Evolutionary conservation across 208 protist species (phyloP).

Genomic region (Tetramitus jugosus): DNA sequence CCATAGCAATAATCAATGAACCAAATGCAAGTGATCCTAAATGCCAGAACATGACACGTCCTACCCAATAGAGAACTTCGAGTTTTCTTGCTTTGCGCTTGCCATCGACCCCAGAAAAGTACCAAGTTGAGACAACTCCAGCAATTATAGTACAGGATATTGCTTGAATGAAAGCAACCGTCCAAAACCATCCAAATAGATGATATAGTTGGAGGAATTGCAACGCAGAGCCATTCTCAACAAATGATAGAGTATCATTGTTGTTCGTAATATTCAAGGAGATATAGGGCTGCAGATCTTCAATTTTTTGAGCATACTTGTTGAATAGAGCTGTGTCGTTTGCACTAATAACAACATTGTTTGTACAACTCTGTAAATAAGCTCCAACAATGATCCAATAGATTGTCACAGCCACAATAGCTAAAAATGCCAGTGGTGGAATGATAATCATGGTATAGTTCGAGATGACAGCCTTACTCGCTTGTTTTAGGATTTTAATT

Average conservation of each 20-base stretch:
- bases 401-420: constrained; percentile 33
- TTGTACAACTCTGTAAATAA: constrained; percentile 32
- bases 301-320: too few species aligned
- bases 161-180: constrained; percentile 47
- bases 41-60: constrained; percentile 56
- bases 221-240: constrained; percentile 16
- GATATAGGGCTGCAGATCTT: too few species aligned
- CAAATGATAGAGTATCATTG: neutral
- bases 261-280: neutral
- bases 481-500: constrained; percentile 53
- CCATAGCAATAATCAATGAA: constrained; percentile 63
- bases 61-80: constrained; percentile 32
- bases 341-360: too few species aligned
- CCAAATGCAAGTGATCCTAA: constrained; percentile 66
- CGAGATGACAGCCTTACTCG: constrained; percentile 38
- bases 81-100: constrained; percentile 38
- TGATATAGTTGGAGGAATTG: constrained; percentile 47
- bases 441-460: constrained; percentile 50
- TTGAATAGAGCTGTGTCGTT: too few species aligned
- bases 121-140: constrained; percentile 59
- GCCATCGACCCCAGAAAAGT: constrained; percentile 48
- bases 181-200: constrained; percentile 64
- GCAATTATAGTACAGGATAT: constrained; percentile 50
- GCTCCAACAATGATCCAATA: constrained; percentile 43
- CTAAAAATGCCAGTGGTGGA: constrained; percentile 40